Base-by-base conservation (phyloP, 257 asterid species). In the Solanum medicagineum region DNA sequence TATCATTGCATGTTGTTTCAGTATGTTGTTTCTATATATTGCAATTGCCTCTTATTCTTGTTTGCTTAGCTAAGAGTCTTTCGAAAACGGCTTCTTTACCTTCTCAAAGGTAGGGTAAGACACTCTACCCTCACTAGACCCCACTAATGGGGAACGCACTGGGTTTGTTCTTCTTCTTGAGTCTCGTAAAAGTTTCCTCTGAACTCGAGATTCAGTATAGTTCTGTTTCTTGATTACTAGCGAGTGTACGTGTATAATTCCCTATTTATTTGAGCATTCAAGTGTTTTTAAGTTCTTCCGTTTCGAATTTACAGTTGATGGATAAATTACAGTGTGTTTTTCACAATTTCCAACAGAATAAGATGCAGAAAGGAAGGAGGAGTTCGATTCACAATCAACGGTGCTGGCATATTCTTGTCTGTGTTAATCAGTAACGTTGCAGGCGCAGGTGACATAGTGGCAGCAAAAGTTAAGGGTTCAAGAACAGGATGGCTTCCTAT, bases 321-420 rank as follows among this genome's bases (percentile, higher is more conserved):
- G 47, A 66, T 20, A 32, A 16, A 16, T 32, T 32, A 68, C 22
- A 8, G 12, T 66, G 22, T 13, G 20, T 68, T 5, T 68, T 63
- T 24, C 70, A 24, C 70, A 5, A 63, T 63, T 63, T 32, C 75
- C 49, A 62, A 80, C 84, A 86, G 95, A 20, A 89, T 92, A 22
- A 81, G 90, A 83, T 93, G 97, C 81, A 81, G 94, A 62, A 93
- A 88, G 88, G 94, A 90, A 80, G 94, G 97, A n/a, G 97, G 97
- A 3, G 84, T 91, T 1, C 88, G 95, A 63, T 94, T 91, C 90
- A 90, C 89, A 16, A 6, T 94, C 9, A 85, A 85, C 42, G 97
- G 97, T 68, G 90, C 90, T 62, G 91, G 92, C 13, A 87, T 90
- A 65, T 94, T 92, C 81, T 63, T 92, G 54, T 91, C 94, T 73